These are phyloP conservation scores for Ophiostoma himal-ulmi DNA, from an alignment of 2,329 filamentous ascomycete genomes.

Conservation along the genomic window DNA sequence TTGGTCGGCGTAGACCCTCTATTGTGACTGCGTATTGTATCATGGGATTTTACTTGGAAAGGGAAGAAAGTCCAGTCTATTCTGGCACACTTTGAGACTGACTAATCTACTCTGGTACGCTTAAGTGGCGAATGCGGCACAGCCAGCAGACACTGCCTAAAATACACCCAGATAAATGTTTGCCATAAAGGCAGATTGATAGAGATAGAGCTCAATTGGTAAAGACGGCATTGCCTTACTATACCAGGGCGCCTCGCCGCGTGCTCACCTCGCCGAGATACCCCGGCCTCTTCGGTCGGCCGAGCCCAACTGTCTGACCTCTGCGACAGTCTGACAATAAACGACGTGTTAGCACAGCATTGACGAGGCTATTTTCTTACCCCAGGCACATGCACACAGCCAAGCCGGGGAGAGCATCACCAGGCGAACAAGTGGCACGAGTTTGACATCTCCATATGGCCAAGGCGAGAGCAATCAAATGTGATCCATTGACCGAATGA, in stretches of 20 bases:
- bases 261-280: slow-evolving; percentile 10
- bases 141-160: background rate
- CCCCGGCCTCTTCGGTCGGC: slow-evolving; percentile 15
- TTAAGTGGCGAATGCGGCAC: slow-evolving; percentile 5
- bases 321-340: background rate
- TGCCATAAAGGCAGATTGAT: background rate
- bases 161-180: background rate
- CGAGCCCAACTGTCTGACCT: slow-evolving; percentile 17
- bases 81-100: background rate
- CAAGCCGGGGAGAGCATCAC: background rate
- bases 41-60: background rate
- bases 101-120: background rate
- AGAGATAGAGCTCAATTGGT: background rate
- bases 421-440: background rate
- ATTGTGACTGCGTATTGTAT: background rate
- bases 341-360: background rate
- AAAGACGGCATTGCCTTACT: background rate
- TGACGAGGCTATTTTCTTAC: background rate
- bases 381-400: background rate
- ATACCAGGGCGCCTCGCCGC: background rate
- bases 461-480: background rate
- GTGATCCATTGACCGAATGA: background rate
- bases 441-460: background rate
- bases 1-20: too few species aligned
- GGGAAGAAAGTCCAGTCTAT: background rate